Percentiles rank a stretch among this genome's conserved stretches.
phyloP scores from a whole-genome alignment of 768 basidiomycete genomes.

The Lactarius trivialis region DNA sequence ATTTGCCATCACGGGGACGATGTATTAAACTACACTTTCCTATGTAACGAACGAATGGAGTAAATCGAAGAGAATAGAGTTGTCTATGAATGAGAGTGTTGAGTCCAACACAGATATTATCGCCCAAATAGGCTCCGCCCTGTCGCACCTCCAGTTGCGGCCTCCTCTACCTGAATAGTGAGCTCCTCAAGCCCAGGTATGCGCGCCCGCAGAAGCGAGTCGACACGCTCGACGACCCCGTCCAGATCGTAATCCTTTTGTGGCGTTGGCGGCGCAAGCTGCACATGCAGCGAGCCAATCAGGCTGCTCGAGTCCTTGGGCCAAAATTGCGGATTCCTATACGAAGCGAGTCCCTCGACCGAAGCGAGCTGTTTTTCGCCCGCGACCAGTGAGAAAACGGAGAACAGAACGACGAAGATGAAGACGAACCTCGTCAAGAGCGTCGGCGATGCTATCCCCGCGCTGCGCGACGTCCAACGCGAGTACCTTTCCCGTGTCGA shows the following conservation, averaged over 20 bases:
- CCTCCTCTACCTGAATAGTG: constrained; percentile 74
- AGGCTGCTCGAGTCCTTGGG: constrained; percentile 83
- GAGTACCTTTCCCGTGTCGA: constrained; percentile 87
- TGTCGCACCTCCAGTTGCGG: background rate
- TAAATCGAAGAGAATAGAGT: constrained; percentile 13
- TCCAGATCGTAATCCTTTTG: constrained; percentile 55
- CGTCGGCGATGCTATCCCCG: constrained; percentile 46
- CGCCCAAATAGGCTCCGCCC: background rate
- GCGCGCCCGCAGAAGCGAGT: constrained; percentile 57
- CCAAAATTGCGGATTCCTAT: constrained; percentile 85
- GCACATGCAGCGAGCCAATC: constrained; percentile 89
- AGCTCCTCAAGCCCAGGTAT: constrained; percentile 85
- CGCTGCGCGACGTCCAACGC: constrained; percentile 76
- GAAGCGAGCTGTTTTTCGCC: constrained; percentile 46
- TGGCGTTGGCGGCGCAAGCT: constrained; percentile 40
- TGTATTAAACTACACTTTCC: constrained; percentile 22
- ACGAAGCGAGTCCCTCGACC: constrained; percentile 77
- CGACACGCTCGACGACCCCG: constrained; percentile 68
- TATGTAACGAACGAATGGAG: constrained; percentile 21
- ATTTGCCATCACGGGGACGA: constrained; percentile 18
- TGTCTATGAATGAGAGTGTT: background rate
- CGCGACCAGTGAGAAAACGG: background rate
- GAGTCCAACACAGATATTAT: background rate
- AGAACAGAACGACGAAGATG: background rate
- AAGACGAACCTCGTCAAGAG: constrained; percentile 54